Conservation (phyloP, 2,329 filamentous ascomycete genomes). For the Tolypocladium guangdongense region DNA sequence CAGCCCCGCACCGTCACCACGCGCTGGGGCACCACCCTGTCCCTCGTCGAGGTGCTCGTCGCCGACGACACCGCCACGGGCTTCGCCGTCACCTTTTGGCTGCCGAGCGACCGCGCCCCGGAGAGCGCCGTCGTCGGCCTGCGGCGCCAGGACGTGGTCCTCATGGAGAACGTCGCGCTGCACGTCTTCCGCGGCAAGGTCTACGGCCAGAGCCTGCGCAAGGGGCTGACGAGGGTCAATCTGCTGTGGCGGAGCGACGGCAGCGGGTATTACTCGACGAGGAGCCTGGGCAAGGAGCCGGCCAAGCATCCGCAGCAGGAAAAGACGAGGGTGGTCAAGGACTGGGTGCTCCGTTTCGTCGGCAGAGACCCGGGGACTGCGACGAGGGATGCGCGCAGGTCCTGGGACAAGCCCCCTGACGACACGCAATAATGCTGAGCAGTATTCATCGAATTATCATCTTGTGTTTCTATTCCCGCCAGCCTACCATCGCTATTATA, state of each 20-base stretch:
- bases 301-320: slow-evolving; percentile 37
- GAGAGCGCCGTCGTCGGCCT: slow-evolving; percentile 32
- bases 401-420: slow-evolving; percentile 30
- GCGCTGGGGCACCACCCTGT: slow-evolving; percentile 47
- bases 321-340: slow-evolving; percentile 56
- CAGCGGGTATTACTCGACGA: slow-evolving; percentile 44
- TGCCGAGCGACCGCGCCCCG: slow-evolving; percentile 31
- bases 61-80: slow-evolving; percentile 77
- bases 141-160: slow-evolving; percentile 62
- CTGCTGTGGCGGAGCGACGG: slow-evolving; percentile 47
- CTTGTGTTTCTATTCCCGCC: not conserved
- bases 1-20: slow-evolving; percentile 59
- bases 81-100: slow-evolving; percentile 80
- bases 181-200: slow-evolving; percentile 66
- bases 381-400: slow-evolving; percentile 8
- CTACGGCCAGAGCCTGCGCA: slow-evolving; percentile 72
- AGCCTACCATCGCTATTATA: not conserved
- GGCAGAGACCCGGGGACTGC: slow-evolving; percentile 20
- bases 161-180: slow-evolving; percentile 71
- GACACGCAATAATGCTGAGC: slow-evolving; percentile 24
- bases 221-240: slow-evolving; percentile 57
- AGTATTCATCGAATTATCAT: not conserved
- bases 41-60: slow-evolving; percentile 67
- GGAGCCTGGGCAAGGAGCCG: slow-evolving; percentile 29
- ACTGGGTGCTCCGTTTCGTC: slow-evolving; percentile 69